Base-by-base conservation (phyloP, 345 rosid species). In the Eucalyptus urophylla region DNA sequence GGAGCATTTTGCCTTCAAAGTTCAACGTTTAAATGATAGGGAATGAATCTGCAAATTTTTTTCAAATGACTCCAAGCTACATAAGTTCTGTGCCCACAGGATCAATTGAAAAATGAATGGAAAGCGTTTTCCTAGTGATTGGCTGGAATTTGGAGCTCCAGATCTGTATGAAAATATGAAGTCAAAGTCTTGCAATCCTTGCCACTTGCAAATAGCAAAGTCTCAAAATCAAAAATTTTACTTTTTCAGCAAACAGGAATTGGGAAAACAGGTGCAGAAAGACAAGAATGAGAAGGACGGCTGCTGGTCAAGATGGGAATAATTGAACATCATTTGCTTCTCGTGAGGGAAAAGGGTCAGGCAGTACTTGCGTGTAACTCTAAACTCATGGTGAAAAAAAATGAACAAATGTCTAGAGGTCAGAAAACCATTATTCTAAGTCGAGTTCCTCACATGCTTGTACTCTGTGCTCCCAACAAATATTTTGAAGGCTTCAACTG, bases 81-180 rank as follows among this genome's bases (percentile, higher is more conserved):
- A 97, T 97, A 89, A 96, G 87, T 91, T 97, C 97, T 8, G 94
- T 93, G 87, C 99, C 97, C 45, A 95, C 97, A 1, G 99, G 99
- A 92, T 97, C 96, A 88, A 97, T 95, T 58, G 95, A 92, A 91
- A 93, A 96, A 91, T 95, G 95, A 88, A 96, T 62, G 21, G 91
- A 88, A 91, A 94, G 89, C 16, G 91, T 81, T 91, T 91, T 95
- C 91, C 85, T 91, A 88, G 92, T 89, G 87, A 95, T 92, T 27
- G 90, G 92, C 91, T 93, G 93, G 76, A 97, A 94, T 54, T 94
- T 94, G 89, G 93, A 92, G 90, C 91, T 93, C 99, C 98, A 96
- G 89, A 94, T 91, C 99, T 97, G 96, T 88, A 86, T 50, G 81
- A 60, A 60, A 87, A 67, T 21, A 4, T n/a, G 5, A 25, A 43